Base-by-base conservation (phyloP, 768 basidiomycete genomes). In the Suillus tomentosus region DNA sequence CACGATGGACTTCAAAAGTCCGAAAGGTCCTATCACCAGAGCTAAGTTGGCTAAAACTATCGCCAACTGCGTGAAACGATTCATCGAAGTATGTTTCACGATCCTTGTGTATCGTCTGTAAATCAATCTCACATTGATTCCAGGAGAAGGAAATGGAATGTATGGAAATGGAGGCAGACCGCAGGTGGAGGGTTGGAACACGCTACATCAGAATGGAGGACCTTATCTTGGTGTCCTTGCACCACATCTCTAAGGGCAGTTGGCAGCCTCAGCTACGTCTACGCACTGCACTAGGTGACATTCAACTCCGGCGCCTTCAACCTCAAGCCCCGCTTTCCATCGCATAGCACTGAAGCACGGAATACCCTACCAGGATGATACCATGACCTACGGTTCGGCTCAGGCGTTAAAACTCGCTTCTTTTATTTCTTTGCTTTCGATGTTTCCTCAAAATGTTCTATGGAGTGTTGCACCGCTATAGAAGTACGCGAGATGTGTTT, bases 221-320 rank as follows among this genome's bases (percentile, higher is more conserved):
- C 71, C 79, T 93, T 58, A 78, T 88, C 60, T 83, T 93, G 51
- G 88, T 93, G 68, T 89, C 89, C 69, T 84, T 92, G 60, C 90
- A 92, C 75, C 91, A 93, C 67, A 90, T 92, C 58, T 91, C 90
- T 10, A 85, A 90, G 76, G 91, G 91, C 19, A 88, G 87, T 64
- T 93, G 91, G 91, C 91, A 93, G 66, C 89, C 90, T 24, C 90
- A 92, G 62, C 76, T 92, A 55, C 83, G 89, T 71, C 79, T 92
- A 14, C 70, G 65, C 24, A 36, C 8, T 15, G 22, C 68, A 22
- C 51, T 54, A 6, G 27, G 10, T 9, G 36, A 14, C 6, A 61
- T 61, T 36, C 54, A 24, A 19, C 53, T n/a, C 5, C 57, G 40
- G 5, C 57, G 57, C 27, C 14, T 27, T 27, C 50, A 27, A 50